Base-by-base conservation (phyloP, 1,284 basidiomycete genomes). In the Paramarasmius palmivorus region DNA sequence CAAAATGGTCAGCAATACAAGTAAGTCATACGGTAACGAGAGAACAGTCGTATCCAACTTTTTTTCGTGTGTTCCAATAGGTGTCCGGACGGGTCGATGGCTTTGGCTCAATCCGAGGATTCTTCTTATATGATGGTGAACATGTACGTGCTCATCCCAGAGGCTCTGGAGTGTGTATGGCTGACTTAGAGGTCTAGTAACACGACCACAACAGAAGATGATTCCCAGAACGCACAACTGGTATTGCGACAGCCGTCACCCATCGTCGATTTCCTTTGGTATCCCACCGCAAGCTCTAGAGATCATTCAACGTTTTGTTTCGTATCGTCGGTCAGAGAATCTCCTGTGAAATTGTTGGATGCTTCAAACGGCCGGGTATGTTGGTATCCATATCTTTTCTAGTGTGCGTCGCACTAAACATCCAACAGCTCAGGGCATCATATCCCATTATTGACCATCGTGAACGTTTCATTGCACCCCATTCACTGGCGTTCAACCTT, bases 361-460 rank as follows among this genome's bases (percentile, higher is more conserved):
- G 93, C 83, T 0, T 72, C 70, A 0, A 83, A 88, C 65, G 92
- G 93, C 32, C 73, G 88, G 65, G 93, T 93, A 62, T 56, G 83
- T 68, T 2, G 19, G 22, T 40, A 41, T 38, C n/a, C n/a, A n/a
- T n/a, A n/a, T 20, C 25, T 29, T 52, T 54, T 54, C 36, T 35
- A 4, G 35, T 34, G 25, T 37, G 12, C 46, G 47, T 23, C 25
- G 26, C 57, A 51, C 25, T 46, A 19, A 49, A 19, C 29, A 12
- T 47, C 38, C 37, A 40, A 34, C 54, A 94, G 92, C 76, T 91
- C 12, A 81, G 94, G n/a, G 94, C 93, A 0, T 93, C 91, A 1
- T 97, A 98, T 67, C 81, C 78, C 37, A 95, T 97, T 37, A 80
- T 97, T 15, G 93, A 97, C 67, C 94, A 98, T 61, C 77, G 88